Conservation (phyloP, 2,329 filamentous ascomycete genomes). For the Verticillium isaacii region DNA sequence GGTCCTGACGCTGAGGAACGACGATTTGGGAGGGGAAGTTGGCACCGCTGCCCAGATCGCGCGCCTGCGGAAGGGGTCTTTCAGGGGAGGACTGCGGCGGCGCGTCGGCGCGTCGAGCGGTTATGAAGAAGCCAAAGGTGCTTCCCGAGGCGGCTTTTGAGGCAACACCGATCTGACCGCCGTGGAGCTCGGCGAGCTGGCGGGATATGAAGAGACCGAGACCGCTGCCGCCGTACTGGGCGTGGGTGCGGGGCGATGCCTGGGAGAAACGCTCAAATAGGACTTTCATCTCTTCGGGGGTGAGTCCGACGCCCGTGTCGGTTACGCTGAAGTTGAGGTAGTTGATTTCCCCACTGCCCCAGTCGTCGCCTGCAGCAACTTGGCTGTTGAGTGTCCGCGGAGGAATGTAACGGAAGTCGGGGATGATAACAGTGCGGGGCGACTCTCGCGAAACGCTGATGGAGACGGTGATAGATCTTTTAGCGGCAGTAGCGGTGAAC, state of each 20-base stretch:
- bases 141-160: conserved; percentile 54
- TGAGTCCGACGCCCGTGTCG: conserved; percentile 62
- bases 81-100: not conserved
- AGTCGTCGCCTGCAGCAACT: conserved; percentile 18
- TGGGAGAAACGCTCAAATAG: conserved; percentile 67
- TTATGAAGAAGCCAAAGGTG: conserved; percentile 60
- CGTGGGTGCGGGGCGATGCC: conserved; percentile 42
- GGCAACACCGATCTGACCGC: conserved; percentile 59
- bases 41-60: not conserved
- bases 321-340: conserved; percentile 49
- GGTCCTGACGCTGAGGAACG: conserved; percentile 17
- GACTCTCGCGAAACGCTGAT: conserved; percentile 40
- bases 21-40: conserved; percentile 2
- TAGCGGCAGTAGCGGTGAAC: conserved; percentile 37
- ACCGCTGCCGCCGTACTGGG: conserved; percentile 60
- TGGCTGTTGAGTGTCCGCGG: conserved; percentile 14
- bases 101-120: conserved; percentile 25
- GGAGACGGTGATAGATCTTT: conserved; percentile 39
- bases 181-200: conserved; percentile 59
- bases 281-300: conserved; percentile 56
- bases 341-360: conserved; percentile 25
- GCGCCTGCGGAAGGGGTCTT: not conserved
- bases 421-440: conserved; percentile 18
- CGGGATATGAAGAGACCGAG: conserved; percentile 62
- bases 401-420: conserved; percentile 25